phyloP scores from a whole-genome alignment of 441 rosid species.

The Adansonia rubrostipa region DNA sequence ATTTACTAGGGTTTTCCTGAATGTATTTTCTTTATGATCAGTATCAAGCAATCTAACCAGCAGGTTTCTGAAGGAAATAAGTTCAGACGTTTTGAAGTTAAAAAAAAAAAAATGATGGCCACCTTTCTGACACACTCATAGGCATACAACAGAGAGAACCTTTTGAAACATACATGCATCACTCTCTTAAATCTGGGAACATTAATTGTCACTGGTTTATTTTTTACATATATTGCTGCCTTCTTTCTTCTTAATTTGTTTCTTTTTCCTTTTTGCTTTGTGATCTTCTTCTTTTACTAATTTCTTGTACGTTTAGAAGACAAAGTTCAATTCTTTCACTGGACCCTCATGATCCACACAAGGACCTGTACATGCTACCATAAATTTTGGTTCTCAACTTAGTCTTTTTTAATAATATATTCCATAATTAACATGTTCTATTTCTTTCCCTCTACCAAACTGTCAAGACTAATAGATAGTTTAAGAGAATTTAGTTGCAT shows the following conservation, averaged over 20 bases:
- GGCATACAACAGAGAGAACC: slow-evolving; percentile 23
- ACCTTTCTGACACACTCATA: slow-evolving; percentile 24
- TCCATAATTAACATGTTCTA: slow-evolving; percentile 16
- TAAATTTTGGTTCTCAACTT: slow-evolving; percentile 23
- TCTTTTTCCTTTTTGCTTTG: background rate
- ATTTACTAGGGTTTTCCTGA: slow-evolving; percentile 13
- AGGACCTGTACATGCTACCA: slow-evolving; percentile 19
- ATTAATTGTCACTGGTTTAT: slow-evolving; percentile 13
- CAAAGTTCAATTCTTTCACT: too few species aligned
- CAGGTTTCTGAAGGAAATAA: slow-evolving; percentile 4
- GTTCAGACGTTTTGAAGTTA: background rate
- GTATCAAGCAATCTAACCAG: slow-evolving; percentile 16
- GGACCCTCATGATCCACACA: slow-evolving; percentile 22
- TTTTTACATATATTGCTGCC: background rate
- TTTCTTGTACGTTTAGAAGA: slow-evolving; percentile 21
- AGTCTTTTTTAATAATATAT: slow-evolving; percentile 16
- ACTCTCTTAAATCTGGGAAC: slow-evolving; percentile 18
- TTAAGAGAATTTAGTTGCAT: slow-evolving; percentile 18
- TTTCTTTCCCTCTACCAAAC: background rate
- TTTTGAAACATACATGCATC: slow-evolving; percentile 21
- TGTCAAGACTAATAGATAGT: slow-evolving; percentile 10
- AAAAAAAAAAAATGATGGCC: background rate
- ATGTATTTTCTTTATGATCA: slow-evolving; percentile 9
- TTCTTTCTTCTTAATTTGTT: background rate
- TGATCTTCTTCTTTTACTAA: slow-evolving; percentile 10